These are phyloP conservation scores for Flaveria floridana DNA, from an alignment of 140 eudicot species.

Conservation along the genomic window DNA sequence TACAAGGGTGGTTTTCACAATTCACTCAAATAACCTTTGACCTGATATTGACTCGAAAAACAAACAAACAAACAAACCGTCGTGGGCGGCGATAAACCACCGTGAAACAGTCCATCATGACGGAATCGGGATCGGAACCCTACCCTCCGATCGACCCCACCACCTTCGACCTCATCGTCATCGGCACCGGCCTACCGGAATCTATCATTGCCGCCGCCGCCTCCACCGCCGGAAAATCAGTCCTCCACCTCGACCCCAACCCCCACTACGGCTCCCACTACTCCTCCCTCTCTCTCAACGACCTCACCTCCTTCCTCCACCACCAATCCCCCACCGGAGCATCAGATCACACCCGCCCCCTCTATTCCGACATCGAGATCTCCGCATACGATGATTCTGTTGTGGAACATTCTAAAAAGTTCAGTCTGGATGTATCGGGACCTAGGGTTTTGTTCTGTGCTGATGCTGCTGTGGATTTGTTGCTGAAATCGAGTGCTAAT, in stretches of 20 bases:
- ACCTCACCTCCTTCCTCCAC: constrained; percentile 54
- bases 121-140: constrained; percentile 30
- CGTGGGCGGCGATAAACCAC: neutral
- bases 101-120: constrained; percentile 24
- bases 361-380: constrained; percentile 54
- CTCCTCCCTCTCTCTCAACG: constrained; percentile 69
- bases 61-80: neutral
- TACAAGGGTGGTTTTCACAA: too few species aligned
- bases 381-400: constrained; percentile 35
- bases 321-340: constrained; percentile 31
- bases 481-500: constrained; percentile 61
- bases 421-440: constrained; percentile 62
- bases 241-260: constrained; percentile 87
- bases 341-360: constrained; percentile 36
- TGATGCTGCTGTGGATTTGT: constrained; percentile 60
- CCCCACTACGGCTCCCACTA: constrained; percentile 79
- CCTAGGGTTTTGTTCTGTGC: constrained; percentile 91
- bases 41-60: neutral
- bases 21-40: constrained; percentile 1
- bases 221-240: constrained; percentile 73
- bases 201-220: constrained; percentile 88
- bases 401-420: constrained; percentile 41
- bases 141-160: constrained; percentile 84
- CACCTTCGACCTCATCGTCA: constrained; percentile 71
- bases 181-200: constrained; percentile 87